Percentiles rank a stretch among this genome's conserved stretches.
Evolutionary conservation across 2,329 filamentous ascomycete genomes (phyloP).

Genomic region (Neonectria punicea): DNA sequence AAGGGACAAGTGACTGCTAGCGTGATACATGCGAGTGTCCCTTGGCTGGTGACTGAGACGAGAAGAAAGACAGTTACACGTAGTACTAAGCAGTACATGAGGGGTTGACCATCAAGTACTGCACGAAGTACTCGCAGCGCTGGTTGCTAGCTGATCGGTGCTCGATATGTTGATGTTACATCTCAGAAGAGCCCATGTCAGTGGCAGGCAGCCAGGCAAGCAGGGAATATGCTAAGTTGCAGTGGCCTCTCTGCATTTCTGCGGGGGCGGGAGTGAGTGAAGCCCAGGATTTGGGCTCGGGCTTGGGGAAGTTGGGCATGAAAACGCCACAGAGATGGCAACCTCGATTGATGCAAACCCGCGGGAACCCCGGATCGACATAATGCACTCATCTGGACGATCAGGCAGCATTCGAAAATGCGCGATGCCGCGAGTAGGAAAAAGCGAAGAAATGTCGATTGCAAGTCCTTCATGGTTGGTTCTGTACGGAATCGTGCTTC

Average conservation of each 20-base stretch:
- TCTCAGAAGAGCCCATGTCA: slow-evolving; percentile 1
- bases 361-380: slow-evolving; percentile 27
- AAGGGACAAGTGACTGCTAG: slow-evolving; percentile 13
- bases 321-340: slow-evolving; percentile 24
- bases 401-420: slow-evolving; percentile 9
- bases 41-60: slow-evolving; percentile 12
- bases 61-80: slow-evolving; percentile 10
- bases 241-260: slow-evolving; percentile 4
- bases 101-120: slow-evolving; percentile 2
- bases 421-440: slow-evolving; percentile 30
- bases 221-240: neutral
- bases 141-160: slow-evolving; percentile 25
- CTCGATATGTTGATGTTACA: slow-evolving; percentile 19
- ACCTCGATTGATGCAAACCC: slow-evolving; percentile 23
- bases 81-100: neutral
- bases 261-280: slow-evolving; percentile 26
- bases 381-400: slow-evolving; percentile 24
- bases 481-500: neutral
- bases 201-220: slow-evolving; percentile 10
- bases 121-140: neutral
- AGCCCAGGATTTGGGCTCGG: slow-evolving; percentile 21
- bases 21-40: slow-evolving; percentile 16
- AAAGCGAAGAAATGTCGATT: slow-evolving; percentile 13
- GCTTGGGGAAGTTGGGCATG: slow-evolving; percentile 37
- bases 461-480: slow-evolving; percentile 1